These are phyloP conservation scores for Quercus rubra DNA, from an alignment of 306 rosid species.

Conservation along the genomic window DNA sequence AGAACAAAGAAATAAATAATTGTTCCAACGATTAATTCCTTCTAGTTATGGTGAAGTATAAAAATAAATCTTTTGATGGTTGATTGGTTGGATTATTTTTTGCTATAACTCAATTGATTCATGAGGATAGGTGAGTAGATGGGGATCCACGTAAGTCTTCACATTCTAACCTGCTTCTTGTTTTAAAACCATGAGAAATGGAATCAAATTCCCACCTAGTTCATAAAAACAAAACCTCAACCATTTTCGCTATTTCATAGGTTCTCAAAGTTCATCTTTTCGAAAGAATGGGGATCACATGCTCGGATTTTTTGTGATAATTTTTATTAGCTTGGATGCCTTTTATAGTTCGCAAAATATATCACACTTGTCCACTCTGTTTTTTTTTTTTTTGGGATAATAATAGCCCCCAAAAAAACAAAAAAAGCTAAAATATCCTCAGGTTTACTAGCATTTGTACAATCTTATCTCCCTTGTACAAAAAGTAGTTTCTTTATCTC, in stretches of 20 bases:
- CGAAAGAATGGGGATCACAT: conserved; percentile 20
- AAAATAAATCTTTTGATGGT: not conserved
- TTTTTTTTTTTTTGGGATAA: too few species aligned
- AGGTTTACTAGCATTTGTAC: too few species aligned
- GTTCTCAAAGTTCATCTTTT: conserved; percentile 9
- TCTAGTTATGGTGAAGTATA: too few species aligned
- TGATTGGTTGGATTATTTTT: not conserved
- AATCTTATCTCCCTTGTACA: too few species aligned
- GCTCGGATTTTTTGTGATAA: conserved; percentile 4
- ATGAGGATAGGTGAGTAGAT: not conserved
- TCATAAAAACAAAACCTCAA: not conserved
- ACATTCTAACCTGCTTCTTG: not conserved
- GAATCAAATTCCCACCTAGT: conserved; percentile 29
- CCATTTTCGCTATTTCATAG: not conserved
- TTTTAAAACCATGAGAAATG: conserved; percentile 2
- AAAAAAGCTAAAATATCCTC: too few species aligned
- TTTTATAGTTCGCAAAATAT: not conserved
- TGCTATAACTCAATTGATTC: not conserved
- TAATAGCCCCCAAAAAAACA: too few species aligned
- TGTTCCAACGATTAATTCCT: too few species aligned
- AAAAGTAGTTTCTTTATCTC: too few species aligned
- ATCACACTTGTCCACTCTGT: too few species aligned
- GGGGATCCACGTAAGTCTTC: not conserved
- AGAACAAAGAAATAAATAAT: too few species aligned
- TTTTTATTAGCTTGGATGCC: not conserved